phyloP scores from a whole-genome alignment of 177 flowering plant species.

The Telopea speciosissima region DNA sequence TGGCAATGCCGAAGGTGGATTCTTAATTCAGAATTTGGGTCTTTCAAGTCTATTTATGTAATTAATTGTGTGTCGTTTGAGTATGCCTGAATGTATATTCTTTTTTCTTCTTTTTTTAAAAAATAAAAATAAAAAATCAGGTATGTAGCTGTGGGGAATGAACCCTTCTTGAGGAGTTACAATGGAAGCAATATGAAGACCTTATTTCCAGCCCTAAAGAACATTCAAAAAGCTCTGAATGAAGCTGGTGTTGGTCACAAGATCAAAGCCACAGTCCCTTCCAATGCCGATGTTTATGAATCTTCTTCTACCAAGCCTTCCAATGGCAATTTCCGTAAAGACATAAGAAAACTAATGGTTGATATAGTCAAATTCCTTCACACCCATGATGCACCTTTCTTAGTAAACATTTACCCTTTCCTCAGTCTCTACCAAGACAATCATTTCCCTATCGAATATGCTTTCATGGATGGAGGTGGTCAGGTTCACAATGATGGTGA shows the following conservation, averaged over 20 bases:
- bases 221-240: slow-evolving; percentile 15
- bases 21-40: no score
- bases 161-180: slow-evolving; percentile 15
- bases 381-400: slow-evolving; percentile 9
- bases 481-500: not conserved
- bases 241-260: slow-evolving; percentile 11
- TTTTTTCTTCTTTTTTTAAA: no score
- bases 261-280: slow-evolving; percentile 14
- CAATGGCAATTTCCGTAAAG: slow-evolving; percentile 7
- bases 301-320: slow-evolving; percentile 9
- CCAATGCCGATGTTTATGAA: slow-evolving; percentile 14
- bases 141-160: slow-evolving; percentile 23
- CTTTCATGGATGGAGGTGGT: slow-evolving; percentile 12
- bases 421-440: slow-evolving; percentile 10
- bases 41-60: no score
- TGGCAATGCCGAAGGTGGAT: no score
- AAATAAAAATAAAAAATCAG: no score
- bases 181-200: slow-evolving; percentile 10
- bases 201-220: slow-evolving; percentile 15
- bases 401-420: slow-evolving; percentile 11
- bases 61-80: no score
- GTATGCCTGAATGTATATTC: no score
- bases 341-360: slow-evolving; percentile 6
- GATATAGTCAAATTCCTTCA: slow-evolving; percentile 13
- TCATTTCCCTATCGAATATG: slow-evolving; percentile 8